Evolutionary conservation across 495 filamentous ascomycete genomes (phyloP), one percentile per base, ranked within the genome.

Genomic region (Parmelia sp.): DNA sequence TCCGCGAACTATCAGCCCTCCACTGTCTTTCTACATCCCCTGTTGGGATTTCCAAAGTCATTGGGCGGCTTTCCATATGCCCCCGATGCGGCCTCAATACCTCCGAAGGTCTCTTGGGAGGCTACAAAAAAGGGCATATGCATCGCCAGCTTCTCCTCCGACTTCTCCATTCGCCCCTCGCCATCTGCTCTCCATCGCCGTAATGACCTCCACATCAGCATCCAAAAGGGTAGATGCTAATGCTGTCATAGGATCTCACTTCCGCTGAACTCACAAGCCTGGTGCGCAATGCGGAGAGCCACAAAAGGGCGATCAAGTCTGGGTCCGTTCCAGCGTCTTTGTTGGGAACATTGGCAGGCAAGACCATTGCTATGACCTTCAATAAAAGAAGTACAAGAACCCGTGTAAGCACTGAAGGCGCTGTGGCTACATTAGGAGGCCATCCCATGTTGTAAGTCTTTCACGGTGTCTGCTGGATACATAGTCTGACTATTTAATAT

Each of bases 301-400:
- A 90, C 78, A 97, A 97, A 72, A 77, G 80, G 56, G 79, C 84
- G 66, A 84, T 94, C 78, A 96, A 95, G 75, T 83, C 85, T 39
- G 86, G 87, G 21, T 75, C 80, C 40, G 75, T 85, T 44, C 87
- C 88, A 4, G 75, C 79, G 56, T 76, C 77, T 47, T 75, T 89
- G 19, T 72, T 83, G 14, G 78, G 79, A 23, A 70, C 81, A 1
- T 71, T 92, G 64, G 78, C 82, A 27, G 90, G 90, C 29, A 84
- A 91, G 75, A 95, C 92, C 5, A 83, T 97, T 17, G 92, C 94
- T 64, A 90, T 98, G 86, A 88, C 92, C 80, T 97, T 98, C 81
- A 92, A 81, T 79, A 98, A 98, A 78, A 86, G 92, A 35, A 92
- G 88, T 67, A 98, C 94, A 19, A 82, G 94, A 56, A 98, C 94